Conservation (phyloP, 78 protist species). For the Corallochytrium limacisporum region DNA sequence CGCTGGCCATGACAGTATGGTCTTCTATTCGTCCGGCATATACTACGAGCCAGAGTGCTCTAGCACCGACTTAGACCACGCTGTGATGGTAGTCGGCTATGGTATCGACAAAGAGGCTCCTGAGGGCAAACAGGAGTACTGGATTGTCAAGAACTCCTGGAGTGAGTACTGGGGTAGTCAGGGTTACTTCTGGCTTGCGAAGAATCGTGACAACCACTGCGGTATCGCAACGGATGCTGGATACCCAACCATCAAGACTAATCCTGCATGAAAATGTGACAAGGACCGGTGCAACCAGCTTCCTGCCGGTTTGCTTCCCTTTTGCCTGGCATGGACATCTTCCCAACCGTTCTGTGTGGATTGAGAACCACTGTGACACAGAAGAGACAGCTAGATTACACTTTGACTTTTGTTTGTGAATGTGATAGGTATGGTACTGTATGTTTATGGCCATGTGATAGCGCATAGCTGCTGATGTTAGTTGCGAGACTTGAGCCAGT, state of each 20-base stretch:
- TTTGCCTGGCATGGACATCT: too few species aligned
- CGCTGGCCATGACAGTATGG: slow-evolving; percentile 52
- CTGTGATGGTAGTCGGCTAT: slow-evolving; percentile 75
- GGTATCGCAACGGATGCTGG: slow-evolving; percentile 46
- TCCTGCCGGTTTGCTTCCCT: too few species aligned
- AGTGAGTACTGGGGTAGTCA: slow-evolving; percentile 38
- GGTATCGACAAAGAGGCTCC: slow-evolving; percentile 10
- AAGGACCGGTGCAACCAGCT: too few species aligned
- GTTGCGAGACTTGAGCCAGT: too few species aligned
- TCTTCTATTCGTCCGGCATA: slow-evolving; percentile 62
- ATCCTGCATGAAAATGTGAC: too few species aligned
- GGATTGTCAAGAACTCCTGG: slow-evolving; percentile 88
- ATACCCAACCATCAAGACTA: slow-evolving; percentile 24
- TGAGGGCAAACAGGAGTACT: slow-evolving; percentile 33
- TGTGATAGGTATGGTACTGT: too few species aligned
- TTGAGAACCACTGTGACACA: too few species aligned
- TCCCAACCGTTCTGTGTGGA: too few species aligned
- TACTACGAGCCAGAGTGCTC: slow-evolving; percentile 40
- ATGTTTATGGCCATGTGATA: too few species aligned
- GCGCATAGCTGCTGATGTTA: too few species aligned
- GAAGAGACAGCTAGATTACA: too few species aligned
- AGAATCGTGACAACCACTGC: slow-evolving; percentile 45
- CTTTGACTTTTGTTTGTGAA: too few species aligned
- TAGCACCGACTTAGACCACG: slow-evolving; percentile 54
- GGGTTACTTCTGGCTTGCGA: slow-evolving; percentile 49